Evolutionary conservation across 352 stramenopile genomes (phyloP), one percentile per base, ranked within the genome.

Genomic region (Pythium insidiosum): DNA sequence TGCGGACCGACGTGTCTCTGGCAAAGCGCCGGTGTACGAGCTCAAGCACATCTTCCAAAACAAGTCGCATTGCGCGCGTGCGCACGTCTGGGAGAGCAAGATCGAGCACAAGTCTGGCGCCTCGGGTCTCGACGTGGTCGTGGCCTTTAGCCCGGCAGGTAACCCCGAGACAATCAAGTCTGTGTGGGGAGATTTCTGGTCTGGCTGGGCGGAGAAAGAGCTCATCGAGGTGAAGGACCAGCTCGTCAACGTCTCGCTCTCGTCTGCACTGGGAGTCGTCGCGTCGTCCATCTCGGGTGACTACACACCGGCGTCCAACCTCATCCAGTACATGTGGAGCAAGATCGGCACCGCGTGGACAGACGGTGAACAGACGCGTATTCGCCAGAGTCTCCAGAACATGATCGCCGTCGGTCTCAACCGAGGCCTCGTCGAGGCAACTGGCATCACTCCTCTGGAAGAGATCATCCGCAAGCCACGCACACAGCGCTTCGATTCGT

Each of bases 11-110:
- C 66, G 72, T 6, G 21, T 55, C 16, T 61, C 60, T 16, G 63
- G 58, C n/a, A 58, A 66, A 20, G 58, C 68, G 2, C 68, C 78
- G 1, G 63, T 89, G 12, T 93, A 93, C 38, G 78, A 90, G 43
- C 73, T 93, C 20, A 87, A 89, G 49, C 62, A 80, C 25, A 90
- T 93, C 51, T 88, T 88, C 50, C 74, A 93, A 53, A 93, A 87
- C 63, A 84, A 87, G 61, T 77, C 61, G 28, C 77, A 82, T 33
- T 89, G 75, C 36, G 80, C 80, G 36, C 66, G 80, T 26, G 72
- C 66, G 0, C 80, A 92, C 25, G 56, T 92, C 40, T 92, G 80
- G 80, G 73, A 89, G 59, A 73, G 73, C 53, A 61, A 67, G n/a
- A 67, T 76, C 23, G 38, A 54, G n/a, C 36, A 58, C 33, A 55